Evolutionary conservation across 768 basidiomycete species (phyloP), one percentile per base, ranked within the genome.

Genomic region (Mycena olivaceomarginata): DNA sequence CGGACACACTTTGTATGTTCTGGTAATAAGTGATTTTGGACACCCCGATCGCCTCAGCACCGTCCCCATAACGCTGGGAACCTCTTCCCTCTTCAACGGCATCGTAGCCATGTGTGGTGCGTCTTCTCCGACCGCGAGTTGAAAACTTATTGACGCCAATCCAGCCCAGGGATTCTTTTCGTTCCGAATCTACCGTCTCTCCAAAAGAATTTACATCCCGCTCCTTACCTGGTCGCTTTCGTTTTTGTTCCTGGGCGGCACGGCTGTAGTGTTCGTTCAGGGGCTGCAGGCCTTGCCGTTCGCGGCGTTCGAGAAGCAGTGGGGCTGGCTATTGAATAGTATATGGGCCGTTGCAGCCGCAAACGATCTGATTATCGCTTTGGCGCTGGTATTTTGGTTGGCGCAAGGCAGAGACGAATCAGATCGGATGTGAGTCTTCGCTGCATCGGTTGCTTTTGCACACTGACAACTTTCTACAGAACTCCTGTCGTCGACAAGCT

Each of bases 151-250:
- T 10, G 20, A 62, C 4, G 18, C 25, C 31, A 22, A 31, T 41
- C 20, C 39, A 77, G 76, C 69, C 31, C 76, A 77, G 37, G 76
- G 71, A 8, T 77, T 77, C 67, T 72, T 77, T 51, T 41, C 76
- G 11, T 59, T 57, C 43, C 59, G 76, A 13, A 73, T 77, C 48
- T 77, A 73, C 68, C 59, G 72, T 57, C 67, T 77, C 22, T 70
- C 63, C 22, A 74, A 77, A 45, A 7, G 15, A 12, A 41, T 71
- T 15, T 65, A 70, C 37, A 71, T 77, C 10, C 72, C 77, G 1
- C 39, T 72, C 39, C 37, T 79, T 18, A 59, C 71, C n/a, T 75
- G 78, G 74, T 62, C 71, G 7, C 69, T 79, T 11, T 73, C 78
- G 6, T 37, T 78, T 25, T 25, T 75, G 8, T 78, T 68, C 67